Conservation (phyloP, 78 protist species). For the Dictyostelium firmibasis region DNA sequence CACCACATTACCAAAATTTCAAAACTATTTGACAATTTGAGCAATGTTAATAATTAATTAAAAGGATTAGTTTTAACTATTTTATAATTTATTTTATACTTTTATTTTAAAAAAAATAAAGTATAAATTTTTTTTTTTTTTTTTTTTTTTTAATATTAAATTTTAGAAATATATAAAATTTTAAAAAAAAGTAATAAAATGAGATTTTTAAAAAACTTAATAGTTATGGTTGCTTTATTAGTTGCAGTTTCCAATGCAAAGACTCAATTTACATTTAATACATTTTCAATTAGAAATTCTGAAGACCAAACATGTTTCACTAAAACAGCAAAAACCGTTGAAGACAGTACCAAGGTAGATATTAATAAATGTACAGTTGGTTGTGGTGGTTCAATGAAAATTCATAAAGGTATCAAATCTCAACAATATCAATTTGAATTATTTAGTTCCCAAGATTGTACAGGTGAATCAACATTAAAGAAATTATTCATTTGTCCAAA, state of each 20-base stretch:
- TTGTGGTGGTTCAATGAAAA: conserved; percentile 13
- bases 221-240: background rate
- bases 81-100: no score
- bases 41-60: background rate
- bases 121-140: background rate
- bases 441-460: background rate
- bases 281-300: background rate
- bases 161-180: background rate
- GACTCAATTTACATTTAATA: background rate
- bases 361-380: background rate
- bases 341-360: background rate
- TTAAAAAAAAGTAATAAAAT: background rate
- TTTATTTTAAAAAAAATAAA: no score
- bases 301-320: background rate
- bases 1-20: background rate
- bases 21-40: background rate
- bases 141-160: no score
- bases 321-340: background rate
- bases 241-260: background rate
- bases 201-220: conserved; percentile 6
- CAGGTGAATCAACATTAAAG: background rate
- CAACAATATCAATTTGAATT: background rate
- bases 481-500: background rate
- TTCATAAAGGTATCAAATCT: background rate
- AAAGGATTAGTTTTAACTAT: background rate